Percentiles rank a stretch among this genome's conserved stretches.
These are phyloP conservation scores for Syzygium oleosum DNA, from an alignment of 345 rosid genomes.

Conservation along the genomic window DNA sequence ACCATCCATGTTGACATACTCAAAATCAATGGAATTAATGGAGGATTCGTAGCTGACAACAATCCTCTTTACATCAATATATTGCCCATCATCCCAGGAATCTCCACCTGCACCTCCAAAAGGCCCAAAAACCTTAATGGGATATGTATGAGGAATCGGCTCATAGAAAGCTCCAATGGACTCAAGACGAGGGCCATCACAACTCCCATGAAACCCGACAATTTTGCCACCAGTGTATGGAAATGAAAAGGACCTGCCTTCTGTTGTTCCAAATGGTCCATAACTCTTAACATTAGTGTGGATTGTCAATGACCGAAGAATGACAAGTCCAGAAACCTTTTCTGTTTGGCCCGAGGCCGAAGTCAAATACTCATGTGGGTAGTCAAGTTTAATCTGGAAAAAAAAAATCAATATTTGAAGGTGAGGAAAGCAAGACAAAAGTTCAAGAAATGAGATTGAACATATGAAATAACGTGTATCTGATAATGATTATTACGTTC, in stretches of 20 bases:
- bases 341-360: not conserved
- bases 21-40: not conserved
- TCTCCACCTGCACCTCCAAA: conserved; percentile 3
- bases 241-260: not conserved
- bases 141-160: not conserved
- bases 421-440: not conserved
- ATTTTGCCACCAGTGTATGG: not conserved
- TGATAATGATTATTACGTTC: not conserved
- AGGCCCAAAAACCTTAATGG: not conserved
- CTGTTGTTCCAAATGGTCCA: not conserved
- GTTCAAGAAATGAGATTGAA: not conserved
- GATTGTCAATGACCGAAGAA: not conserved
- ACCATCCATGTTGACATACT: not conserved
- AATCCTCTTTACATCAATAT: not conserved
- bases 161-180: not conserved
- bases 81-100: not conserved
- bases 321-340: not conserved
- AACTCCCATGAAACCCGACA: not conserved
- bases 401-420: not conserved
- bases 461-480: not conserved
- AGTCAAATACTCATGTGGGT: conserved; percentile 3
- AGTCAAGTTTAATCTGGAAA: not conserved
- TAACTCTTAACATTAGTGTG: not conserved
- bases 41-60: not conserved
- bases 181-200: not conserved